phyloP scores from a whole-genome alignment of 108 stramenopile species.

The Conticribra guillardii region DNA sequence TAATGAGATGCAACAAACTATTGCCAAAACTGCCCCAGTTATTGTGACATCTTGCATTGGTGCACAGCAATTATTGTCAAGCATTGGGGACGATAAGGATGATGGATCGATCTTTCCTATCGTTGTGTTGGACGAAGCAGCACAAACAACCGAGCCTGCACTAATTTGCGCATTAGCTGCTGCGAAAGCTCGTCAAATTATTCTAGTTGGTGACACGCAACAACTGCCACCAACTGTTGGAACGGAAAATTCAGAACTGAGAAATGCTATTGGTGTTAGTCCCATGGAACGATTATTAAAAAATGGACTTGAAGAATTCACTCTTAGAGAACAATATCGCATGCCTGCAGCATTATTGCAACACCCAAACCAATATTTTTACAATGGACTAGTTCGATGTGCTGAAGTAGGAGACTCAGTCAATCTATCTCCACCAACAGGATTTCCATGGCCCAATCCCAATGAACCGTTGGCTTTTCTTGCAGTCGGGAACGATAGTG shows the following conservation, averaged over 20 bases:
- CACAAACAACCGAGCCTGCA: slow-evolving; percentile 80
- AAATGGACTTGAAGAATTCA: slow-evolving; percentile 46
- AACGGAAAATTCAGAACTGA: slow-evolving; percentile 34
- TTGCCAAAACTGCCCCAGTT: slow-evolving; percentile 59
- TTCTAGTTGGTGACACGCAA: slow-evolving; percentile 71
- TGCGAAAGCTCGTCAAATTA: slow-evolving; percentile 59
- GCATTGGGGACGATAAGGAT: slow-evolving; percentile 16
- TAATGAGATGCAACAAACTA: slow-evolving; percentile 42
- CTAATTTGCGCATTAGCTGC: slow-evolving; percentile 65
- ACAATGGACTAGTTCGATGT: slow-evolving; percentile 57
- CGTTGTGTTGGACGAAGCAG: slow-evolving; percentile 79
- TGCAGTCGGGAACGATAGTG: slow-evolving; percentile 54
- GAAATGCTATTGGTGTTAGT: slow-evolving; percentile 62
- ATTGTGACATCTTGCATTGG: slow-evolving; percentile 78
- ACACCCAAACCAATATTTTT: slow-evolving; percentile 72
- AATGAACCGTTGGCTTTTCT: slow-evolving; percentile 66
- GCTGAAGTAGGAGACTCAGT: slow-evolving; percentile 12
- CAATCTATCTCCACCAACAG: slow-evolving; percentile 32
- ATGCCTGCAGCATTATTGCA: slow-evolving; percentile 66
- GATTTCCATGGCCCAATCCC: slow-evolving; percentile 67
- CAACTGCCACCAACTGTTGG: slow-evolving; percentile 77
- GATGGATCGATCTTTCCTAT: slow-evolving; percentile 42
- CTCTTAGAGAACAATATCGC: slow-evolving; percentile 63
- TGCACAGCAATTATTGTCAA: slow-evolving; percentile 57
- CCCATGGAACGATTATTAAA: slow-evolving; percentile 74